Evolutionary conservation across 139 green algal genomes (phyloP).

Genomic region (Volvox africanus): DNA sequence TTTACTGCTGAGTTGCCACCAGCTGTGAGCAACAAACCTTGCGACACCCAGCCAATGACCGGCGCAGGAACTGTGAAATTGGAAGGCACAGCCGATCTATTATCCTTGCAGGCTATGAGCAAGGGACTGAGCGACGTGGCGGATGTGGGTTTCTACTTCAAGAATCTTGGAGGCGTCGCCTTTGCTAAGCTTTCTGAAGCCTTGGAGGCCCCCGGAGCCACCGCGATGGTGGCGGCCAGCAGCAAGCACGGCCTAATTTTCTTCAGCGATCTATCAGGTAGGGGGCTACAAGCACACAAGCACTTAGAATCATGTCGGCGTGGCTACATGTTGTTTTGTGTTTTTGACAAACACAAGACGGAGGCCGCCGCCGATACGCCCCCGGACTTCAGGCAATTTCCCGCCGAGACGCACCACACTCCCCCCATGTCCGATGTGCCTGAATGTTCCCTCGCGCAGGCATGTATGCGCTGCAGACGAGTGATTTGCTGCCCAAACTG

Average conservation of each 20-base stretch:
- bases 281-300: not conserved
- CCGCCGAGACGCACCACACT: no score
- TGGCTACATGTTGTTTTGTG: not conserved
- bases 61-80: not conserved
- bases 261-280: slow-evolving; percentile 49
- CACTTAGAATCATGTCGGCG: not conserved
- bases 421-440: no score
- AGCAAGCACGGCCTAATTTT: slow-evolving; percentile 37
- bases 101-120: not conserved
- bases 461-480: slow-evolving; percentile 3
- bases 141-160: slow-evolving; percentile 51
- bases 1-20: not conserved
- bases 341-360: not conserved
- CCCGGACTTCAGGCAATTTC: no score
- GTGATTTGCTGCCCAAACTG: not conserved
- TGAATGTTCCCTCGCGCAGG: not conserved
- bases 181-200: not conserved
- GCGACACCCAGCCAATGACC: not conserved
- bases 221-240: not conserved
- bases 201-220: not conserved
- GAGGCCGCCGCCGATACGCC: no score
- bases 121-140: slow-evolving; percentile 6
- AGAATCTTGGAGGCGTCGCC: slow-evolving; percentile 33
- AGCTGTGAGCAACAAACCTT: not conserved
- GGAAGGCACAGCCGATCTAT: no score